Evolutionary conservation across 2,329 filamentous ascomycete species (phyloP), one percentile per base, ranked within the genome.

Genomic region (Colletotrichum lini): DNA sequence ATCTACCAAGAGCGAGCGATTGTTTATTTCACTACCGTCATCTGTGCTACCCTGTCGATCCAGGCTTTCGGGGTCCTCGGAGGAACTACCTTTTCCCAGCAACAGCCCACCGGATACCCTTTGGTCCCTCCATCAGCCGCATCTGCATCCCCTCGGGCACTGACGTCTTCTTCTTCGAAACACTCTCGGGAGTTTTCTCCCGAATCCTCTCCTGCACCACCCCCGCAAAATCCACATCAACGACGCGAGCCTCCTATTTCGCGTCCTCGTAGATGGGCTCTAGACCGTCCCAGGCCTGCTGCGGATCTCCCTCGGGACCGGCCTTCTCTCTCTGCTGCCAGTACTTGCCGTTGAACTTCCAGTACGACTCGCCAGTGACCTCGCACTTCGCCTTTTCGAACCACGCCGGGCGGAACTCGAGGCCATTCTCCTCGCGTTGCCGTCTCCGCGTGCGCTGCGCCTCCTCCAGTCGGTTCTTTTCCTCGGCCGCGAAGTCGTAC

Each of bases 401-500:
- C 95, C 96, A 99, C 57, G 92, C 90, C 0, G 96, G 94, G 50
- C 83, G 82, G 78, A 96, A 98, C 72, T 96, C 91, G 73, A 97
- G 93, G 4, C 96, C 96, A 2, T 83, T 88, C 40, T 88, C 87
- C 82, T 99, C 96, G 30, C 95, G 87, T 70, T 87, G 84, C 65
- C 93, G 85, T 72, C 96, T 85, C 70, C 92, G 91, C 12, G 92
- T 91, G 71, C 96, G 88, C 85, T 99, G 96, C 74, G 92, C 95
- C 84, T 98, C 93, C 82, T 99, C 96, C 0, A 99, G 89, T 1
- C 96, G 88, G 78, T 96, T 96, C 89, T 99, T 99, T 85, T 99
- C 96, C 6, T 89, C 90, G 0, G 96, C 96, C 1, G 96, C 96
- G 71, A 96, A 87, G 78, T 98, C 96, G 79, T 99, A 99, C 82